Evolutionary conservation across 352 stramenopile genomes (phyloP), one percentile per base, ranked within the genome.

Genomic region (Thalassiosira livingstoniorum): DNA sequence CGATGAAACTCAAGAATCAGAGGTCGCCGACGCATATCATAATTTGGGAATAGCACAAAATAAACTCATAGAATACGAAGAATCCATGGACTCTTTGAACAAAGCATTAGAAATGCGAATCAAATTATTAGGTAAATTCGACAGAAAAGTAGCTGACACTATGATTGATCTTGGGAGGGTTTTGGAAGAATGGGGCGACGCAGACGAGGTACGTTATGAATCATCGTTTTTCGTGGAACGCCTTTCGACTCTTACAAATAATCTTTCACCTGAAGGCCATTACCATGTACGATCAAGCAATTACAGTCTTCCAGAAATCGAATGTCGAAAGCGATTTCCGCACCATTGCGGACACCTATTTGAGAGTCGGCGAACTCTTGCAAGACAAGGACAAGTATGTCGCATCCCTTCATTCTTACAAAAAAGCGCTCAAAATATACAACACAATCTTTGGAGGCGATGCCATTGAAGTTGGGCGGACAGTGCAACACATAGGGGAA

Each of bases 401-500:
- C 74, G 53, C 58, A 27, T 82, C 75, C 60, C 70, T 90, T 42
- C 53, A 78, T 35, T 69, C 72, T 29, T 74, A 67, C 45, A 87
- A 90, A 62, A 75, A 82, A 42, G 73, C 75, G 27, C 64, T 90
- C 2, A 82, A 87, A 66, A 67, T 87, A 70, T 90, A 78, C 53
- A 89, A 63, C 34, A 60, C 31, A 3, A 68, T 55, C 27, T 68
- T 13, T 39, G 75, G 76, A 7, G 75, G 34, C 43, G 76, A 85
- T 43, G 78, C 75, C 18, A 64, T 76, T 7, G 73, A 47, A 61
- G 75, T 88, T 64, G 82, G 39, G 29, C 53, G 78, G 69, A 88
- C 64, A 21, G 42, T 88, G 1, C 63, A 65, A 43, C 55, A 74
- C 15, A 51, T 88, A 45, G 82, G 82, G 34, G 63, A 66, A 18